These are phyloP conservation scores for Alternaria rosae DNA, from an alignment of 2,329 filamentous ascomycete species.

Conservation along the genomic window DNA sequence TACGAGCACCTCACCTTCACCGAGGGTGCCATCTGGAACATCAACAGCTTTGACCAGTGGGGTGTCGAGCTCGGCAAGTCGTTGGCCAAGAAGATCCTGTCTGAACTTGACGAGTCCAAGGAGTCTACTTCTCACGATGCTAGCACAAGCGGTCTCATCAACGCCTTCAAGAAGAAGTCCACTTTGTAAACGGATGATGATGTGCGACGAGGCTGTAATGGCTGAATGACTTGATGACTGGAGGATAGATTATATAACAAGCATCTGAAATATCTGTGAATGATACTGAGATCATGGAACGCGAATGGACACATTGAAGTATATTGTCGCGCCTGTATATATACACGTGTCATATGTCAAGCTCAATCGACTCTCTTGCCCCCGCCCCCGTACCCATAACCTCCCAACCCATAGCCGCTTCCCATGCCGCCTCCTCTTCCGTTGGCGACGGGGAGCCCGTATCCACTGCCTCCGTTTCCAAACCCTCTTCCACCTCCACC, in stretches of 20 bases:
- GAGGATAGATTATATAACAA: conserved; percentile 9
- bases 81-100: conserved; percentile 73
- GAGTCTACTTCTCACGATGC: conserved; percentile 79
- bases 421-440: conserved; percentile 49
- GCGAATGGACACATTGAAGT: conserved; percentile 8
- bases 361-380: conserved; percentile 53
- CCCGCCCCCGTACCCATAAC: conserved; percentile 54
- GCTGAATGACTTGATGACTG: conserved; percentile 20
- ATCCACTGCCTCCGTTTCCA: conserved; percentile 35
- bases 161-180: conserved; percentile 85
- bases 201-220: conserved; percentile 9
- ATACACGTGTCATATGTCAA: background rate
- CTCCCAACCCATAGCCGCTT: conserved; percentile 50
- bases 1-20: conserved; percentile 99
- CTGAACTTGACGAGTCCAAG: conserved; percentile 82
- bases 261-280: conserved; percentile 5
- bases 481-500: conserved; percentile 49
- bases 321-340: background rate
- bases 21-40: conserved; percentile 98
- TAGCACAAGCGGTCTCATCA: conserved; percentile 88
- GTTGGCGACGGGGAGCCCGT: conserved; percentile 44
- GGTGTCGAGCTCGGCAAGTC: conserved; percentile 98
- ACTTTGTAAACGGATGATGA: conserved; percentile 36
- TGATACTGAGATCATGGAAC: conserved; percentile 9
- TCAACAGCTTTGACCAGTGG: conserved; percentile 99